A percentile compares a stretch with the other conserved stretches of the same genome.
phyloP scores from a whole-genome alignment of 495 filamentous ascomycete genomes.

The Platismatia glauca region DNA sequence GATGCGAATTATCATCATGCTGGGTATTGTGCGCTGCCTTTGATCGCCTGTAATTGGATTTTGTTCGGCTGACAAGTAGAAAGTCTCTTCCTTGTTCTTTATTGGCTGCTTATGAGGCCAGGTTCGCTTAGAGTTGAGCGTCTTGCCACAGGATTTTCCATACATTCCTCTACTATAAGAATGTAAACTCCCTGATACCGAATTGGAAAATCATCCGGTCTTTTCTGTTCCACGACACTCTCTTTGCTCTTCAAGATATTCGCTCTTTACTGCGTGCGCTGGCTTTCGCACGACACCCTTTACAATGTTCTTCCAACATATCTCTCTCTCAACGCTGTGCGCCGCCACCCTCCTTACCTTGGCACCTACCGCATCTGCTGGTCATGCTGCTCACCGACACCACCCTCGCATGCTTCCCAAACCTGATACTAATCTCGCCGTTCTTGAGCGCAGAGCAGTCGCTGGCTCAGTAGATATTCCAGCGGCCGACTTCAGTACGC shows the following conservation, averaged over 20 bases:
- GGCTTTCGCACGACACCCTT: constrained; percentile 18
- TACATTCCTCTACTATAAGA: constrained; percentile 19
- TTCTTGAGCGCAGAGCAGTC: constrained; percentile 8
- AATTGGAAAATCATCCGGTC: background rate
- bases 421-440: constrained; percentile 2
- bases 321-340: constrained; percentile 15
- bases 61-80: background rate
- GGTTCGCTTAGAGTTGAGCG: background rate
- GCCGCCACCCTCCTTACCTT: constrained; percentile 12
- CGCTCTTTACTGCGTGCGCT: constrained; percentile 17
- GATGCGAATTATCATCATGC: background rate
- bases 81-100: background rate
- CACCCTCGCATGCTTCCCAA: constrained; percentile 5
- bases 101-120: background rate
- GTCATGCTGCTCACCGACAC: constrained; percentile 15
- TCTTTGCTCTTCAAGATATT: constrained; percentile 1
- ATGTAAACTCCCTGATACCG: constrained; percentile 2
- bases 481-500: constrained; percentile 11
- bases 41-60: background rate
- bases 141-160: background rate
- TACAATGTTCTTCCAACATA: constrained; percentile 15
- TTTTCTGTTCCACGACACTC: background rate
- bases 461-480: constrained; percentile 7
- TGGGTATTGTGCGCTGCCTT: background rate
- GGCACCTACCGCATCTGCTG: constrained; percentile 10